Conservation (phyloP, 2,329 filamentous ascomycete genomes). For the Cladophialophora exuberans region DNA sequence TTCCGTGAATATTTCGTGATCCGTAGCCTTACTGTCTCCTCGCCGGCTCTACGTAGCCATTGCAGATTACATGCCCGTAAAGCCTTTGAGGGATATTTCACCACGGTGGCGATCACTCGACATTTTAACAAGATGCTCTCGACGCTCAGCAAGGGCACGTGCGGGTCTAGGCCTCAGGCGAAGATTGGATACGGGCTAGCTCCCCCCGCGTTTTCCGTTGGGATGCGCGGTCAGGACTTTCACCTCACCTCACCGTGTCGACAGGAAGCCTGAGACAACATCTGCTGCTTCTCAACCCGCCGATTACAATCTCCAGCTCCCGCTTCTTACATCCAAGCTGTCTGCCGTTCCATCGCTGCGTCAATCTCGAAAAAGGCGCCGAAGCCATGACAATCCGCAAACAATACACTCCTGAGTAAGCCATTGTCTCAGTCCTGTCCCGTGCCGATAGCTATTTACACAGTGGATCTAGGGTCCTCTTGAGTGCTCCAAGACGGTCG, state of each 20-base stretch:
- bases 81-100: neutral
- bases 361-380: neutral
- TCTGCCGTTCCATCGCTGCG: neutral
- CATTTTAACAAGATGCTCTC: neutral
- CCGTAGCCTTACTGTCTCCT: neutral
- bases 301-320: neutral
- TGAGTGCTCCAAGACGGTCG: slow-evolving; percentile 51
- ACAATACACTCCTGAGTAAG: slow-evolving; percentile 29
- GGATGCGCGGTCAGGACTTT: neutral
- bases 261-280: neutral
- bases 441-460: neutral
- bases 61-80: neutral
- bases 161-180: slow-evolving; percentile 3
- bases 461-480: slow-evolving; percentile 43
- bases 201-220: slow-evolving; percentile 24
- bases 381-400: slow-evolving; percentile 27
- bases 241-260: neutral
- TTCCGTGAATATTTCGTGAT: slow-evolving; percentile 3
- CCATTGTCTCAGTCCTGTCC: neutral
- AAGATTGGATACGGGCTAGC: slow-evolving; percentile 17
- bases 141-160: slow-evolving; percentile 7
- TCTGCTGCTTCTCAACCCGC: neutral
- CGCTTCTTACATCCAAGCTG: neutral
- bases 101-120: slow-evolving; percentile 3
- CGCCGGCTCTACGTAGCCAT: neutral